Percentiles rank a stretch among this genome's conserved stretches.
These are phyloP conservation scores for Candida andamanensis DNA, from an alignment of 805 yeast genomes.

Conservation along the genomic window DNA sequence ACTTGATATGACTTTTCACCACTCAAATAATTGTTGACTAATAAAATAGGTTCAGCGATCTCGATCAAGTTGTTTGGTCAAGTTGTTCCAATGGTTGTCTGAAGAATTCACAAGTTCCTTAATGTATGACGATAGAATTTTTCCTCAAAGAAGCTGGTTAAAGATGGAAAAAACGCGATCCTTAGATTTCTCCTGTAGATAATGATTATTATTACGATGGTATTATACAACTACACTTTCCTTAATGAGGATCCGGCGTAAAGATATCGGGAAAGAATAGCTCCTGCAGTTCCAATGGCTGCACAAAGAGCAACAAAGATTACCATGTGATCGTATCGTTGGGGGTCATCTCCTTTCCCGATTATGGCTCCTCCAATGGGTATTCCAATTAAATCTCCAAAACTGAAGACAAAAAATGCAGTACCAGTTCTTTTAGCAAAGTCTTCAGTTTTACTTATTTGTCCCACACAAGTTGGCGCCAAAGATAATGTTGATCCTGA, in stretches of 20 bases:
- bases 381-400: conserved; percentile 25
- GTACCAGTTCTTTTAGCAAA: conserved; percentile 24
- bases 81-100: too few species aligned
- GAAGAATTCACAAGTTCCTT: too few species aligned
- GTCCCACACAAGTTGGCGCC: conserved; percentile 23
- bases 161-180: too few species aligned
- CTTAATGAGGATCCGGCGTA: conserved; percentile 16
- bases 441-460: conserved; percentile 20
- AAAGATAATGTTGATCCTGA: conserved; percentile 24
- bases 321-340: conserved; percentile 17
- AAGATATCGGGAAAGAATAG: conserved; percentile 16
- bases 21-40: too few species aligned
- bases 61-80: too few species aligned
- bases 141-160: too few species aligned
- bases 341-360: conserved; percentile 3
- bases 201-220: too few species aligned
- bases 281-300: conserved; percentile 17
- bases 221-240: too few species aligned
- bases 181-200: too few species aligned
- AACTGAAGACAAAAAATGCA: conserved; percentile 20
- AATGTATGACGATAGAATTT: too few species aligned
- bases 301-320: conserved; percentile 18
- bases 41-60: too few species aligned
- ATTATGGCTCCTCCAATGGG: conserved; percentile 27
- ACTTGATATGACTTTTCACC: too few species aligned